Percentiles rank a stretch among this genome's conserved stretches.
Conservation (phyloP, 1,284 basidiomycete species). For the Vanrija pseudolonga region DNA sequence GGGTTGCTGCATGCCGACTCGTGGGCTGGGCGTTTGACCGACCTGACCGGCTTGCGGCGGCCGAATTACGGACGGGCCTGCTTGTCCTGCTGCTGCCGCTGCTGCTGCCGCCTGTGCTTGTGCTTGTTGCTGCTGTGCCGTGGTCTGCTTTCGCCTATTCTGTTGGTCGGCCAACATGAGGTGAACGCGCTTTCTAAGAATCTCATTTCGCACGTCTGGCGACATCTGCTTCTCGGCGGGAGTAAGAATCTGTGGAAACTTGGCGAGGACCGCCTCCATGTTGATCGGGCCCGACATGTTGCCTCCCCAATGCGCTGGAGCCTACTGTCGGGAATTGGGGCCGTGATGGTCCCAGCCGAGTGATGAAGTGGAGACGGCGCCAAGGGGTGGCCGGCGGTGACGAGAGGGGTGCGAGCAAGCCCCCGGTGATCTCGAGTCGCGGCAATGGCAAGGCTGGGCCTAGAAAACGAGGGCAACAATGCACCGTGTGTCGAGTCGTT, state of each 20-base stretch:
- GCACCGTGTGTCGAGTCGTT: no score
- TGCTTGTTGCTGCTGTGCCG: neutral
- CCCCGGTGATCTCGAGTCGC: no score
- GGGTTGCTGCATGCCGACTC: constrained; percentile 11
- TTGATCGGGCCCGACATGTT: constrained; percentile 7
- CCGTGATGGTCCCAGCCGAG: neutral
- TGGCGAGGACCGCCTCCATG: constrained; percentile 17
- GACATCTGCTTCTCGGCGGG: constrained; percentile 30
- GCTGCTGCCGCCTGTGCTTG: neutral
- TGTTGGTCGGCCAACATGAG: constrained; percentile 3
- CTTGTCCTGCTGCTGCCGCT: neutral
- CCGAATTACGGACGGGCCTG: neutral
- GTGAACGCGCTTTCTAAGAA: constrained; percentile 31
- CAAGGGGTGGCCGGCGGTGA: neutral
- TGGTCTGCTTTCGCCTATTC: no score
- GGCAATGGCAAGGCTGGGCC: no score
- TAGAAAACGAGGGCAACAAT: no score
- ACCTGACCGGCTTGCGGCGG: neutral
- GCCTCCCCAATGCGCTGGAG: no score
- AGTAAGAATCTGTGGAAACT: constrained; percentile 28
- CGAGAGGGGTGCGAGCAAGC: neutral
- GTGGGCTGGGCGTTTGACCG: constrained; percentile 4
- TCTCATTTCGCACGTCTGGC: constrained; percentile 23
- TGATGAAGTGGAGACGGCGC: neutral
- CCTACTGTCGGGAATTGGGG: neutral